Evolutionary conservation across 2,329 filamentous ascomycete genomes (phyloP).

Genomic region (Fusarium sp.): DNA sequence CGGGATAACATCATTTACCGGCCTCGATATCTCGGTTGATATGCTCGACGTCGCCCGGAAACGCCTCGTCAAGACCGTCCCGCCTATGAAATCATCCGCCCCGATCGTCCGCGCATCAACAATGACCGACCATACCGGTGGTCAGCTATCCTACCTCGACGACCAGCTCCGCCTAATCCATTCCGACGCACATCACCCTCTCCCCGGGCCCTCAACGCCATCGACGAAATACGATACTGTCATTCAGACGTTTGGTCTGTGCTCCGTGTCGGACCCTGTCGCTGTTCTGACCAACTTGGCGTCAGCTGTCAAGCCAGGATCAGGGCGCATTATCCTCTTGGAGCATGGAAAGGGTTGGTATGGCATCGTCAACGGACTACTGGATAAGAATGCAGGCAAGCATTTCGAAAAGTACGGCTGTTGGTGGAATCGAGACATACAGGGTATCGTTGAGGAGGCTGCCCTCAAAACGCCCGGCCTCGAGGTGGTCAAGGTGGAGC

Average conservation of each 20-base stretch:
- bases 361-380: conserved; percentile 64
- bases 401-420: conserved; percentile 73
- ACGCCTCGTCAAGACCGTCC: conserved; percentile 61
- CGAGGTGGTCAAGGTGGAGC: conserved; percentile 66
- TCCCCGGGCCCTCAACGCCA: conserved; percentile 53
- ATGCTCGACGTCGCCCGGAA: conserved; percentile 70
- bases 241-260: conserved; percentile 74
- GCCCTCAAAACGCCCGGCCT: conserved; percentile 62
- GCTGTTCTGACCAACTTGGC: conserved; percentile 66
- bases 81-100: conserved; percentile 49
- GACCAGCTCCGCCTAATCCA: conserved; percentile 60
- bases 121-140: conserved; percentile 50
- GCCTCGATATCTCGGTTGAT: conserved; percentile 69
- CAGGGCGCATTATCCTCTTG: conserved; percentile 70
- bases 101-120: conserved; percentile 49
- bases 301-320: conserved; percentile 61
- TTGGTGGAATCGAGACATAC: conserved; percentile 77
- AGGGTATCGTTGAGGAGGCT: conserved; percentile 64
- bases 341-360: conserved; percentile 72
- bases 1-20: conserved; percentile 68
- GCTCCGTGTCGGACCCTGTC: conserved; percentile 69
- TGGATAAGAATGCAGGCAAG: conserved; percentile 66
- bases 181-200: conserved; percentile 59
- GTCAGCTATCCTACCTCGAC: conserved; percentile 55
- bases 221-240: conserved; percentile 70